phyloP scores from a whole-genome alignment of 176 grass and related monocot species.

The Carex cristatella region DNA sequence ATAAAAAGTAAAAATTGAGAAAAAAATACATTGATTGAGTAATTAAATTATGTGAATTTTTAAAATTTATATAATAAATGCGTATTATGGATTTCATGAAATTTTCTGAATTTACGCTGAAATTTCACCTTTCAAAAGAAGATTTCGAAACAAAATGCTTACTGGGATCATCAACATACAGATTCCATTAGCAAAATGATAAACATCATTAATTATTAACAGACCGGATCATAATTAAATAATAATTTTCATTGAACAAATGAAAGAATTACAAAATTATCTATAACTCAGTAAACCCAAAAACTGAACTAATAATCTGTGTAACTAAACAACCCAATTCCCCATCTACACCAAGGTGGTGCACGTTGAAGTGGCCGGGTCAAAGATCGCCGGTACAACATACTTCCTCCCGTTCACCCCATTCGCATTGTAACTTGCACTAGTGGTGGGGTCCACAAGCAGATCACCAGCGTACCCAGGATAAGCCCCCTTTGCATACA shows the following conservation, averaged over 20 bases:
- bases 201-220: not conserved
- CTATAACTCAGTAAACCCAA: slow-evolving; percentile 9
- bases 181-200: not conserved
- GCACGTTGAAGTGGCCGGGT: slow-evolving; percentile 70
- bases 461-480: slow-evolving; percentile 64
- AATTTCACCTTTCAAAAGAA: too few species aligned
- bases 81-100: too few species aligned
- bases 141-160: too few species aligned
- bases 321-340: not conserved
- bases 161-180: too few species aligned
- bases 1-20: too few species aligned
- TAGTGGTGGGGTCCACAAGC: slow-evolving; percentile 46
- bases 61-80: too few species aligned
- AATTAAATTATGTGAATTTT: too few species aligned
- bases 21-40: too few species aligned
- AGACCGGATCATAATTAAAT: not conserved
- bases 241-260: slow-evolving; percentile 73
- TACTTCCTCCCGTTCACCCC: slow-evolving; percentile 68
- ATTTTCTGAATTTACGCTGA: too few species aligned
- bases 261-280: slow-evolving; percentile 67
- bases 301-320: slow-evolving; percentile 23
- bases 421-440: slow-evolving; percentile 75
- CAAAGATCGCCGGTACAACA: slow-evolving; percentile 71
- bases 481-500: slow-evolving; percentile 83
- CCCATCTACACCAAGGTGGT: slow-evolving; percentile 56